phyloP scores from a whole-genome alignment of 2,329 filamentous ascomycete species.

The Botrytis squamosa region DNA sequence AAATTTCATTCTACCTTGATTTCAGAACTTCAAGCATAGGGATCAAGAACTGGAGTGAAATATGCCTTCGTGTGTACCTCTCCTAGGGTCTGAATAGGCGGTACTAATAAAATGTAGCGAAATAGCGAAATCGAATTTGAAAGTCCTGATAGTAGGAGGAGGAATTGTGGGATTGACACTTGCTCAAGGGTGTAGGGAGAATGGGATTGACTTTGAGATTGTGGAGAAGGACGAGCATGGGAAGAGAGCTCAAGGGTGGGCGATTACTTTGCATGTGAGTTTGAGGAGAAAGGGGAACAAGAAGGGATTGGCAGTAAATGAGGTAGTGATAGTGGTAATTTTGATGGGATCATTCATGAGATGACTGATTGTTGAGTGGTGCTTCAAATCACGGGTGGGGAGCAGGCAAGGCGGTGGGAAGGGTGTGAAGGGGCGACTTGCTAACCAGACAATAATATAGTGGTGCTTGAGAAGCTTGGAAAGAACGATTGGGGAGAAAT shows the following conservation, averaged over 20 bases:
- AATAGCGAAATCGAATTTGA: not conserved
- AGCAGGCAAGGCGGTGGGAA: not conserved
- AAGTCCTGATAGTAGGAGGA: constrained; percentile 18
- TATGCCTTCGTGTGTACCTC: not conserved
- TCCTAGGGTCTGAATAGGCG: not conserved
- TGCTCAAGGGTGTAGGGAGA: constrained; percentile 20
- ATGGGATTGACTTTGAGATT: constrained; percentile 22
- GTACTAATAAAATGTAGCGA: not conserved
- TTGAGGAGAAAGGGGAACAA: not conserved
- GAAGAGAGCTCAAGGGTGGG: constrained; percentile 52
- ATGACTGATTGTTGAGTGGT: too few species aligned
- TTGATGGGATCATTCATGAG: too few species aligned
- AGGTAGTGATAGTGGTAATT: not conserved
- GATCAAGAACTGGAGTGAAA: not conserved
- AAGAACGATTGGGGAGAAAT: constrained; percentile 31
- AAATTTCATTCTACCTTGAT: not conserved
- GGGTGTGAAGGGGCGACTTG: not conserved
- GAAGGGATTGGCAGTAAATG: too few species aligned
- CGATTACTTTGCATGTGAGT: constrained; percentile 52
- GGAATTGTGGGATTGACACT: constrained; percentile 22
- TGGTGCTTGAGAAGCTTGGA: constrained; percentile 49
- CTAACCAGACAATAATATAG: not conserved
- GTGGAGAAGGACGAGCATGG: constrained; percentile 40
- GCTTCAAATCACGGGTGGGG: too few species aligned
- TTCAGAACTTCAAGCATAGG: not conserved